These are phyloP conservation scores for Tetrapisispora pingtungensis DNA, from an alignment of 805 yeast species.

Conservation along the genomic window DNA sequence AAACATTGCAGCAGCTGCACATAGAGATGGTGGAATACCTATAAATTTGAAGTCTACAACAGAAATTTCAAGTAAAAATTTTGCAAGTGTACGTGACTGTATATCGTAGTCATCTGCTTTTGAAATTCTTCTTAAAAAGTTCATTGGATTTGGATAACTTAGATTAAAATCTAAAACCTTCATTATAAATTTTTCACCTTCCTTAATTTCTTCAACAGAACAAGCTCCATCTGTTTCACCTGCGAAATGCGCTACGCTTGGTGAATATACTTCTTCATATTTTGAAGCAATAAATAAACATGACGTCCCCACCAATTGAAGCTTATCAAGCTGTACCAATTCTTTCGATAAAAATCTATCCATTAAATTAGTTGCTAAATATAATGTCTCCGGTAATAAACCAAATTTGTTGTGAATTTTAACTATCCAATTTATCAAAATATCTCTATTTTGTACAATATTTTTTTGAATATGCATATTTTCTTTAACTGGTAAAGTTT, in stretches of 20 bases:
- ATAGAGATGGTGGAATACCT: conserved; percentile 67
- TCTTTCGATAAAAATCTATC: conserved; percentile 77
- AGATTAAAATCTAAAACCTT: conserved; percentile 66
- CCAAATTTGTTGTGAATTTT: conserved; percentile 81
- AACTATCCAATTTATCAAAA: conserved; percentile 88
- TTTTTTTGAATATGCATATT: conserved; percentile 34
- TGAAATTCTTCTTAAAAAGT: conserved; percentile 80
- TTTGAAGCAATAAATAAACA: conserved; percentile 86
- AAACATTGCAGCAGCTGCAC: conserved; percentile 87
- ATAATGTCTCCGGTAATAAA: conserved; percentile 77
- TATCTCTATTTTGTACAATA: conserved; percentile 46
- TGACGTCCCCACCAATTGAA: conserved; percentile 81
- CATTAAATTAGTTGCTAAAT: conserved; percentile 74
- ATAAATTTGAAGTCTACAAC: conserved; percentile 74
- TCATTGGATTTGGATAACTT: conserved; percentile 88
- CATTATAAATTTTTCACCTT: conserved; percentile 74
- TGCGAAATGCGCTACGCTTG: conserved; percentile 78
- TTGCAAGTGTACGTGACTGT: conserved; percentile 82
- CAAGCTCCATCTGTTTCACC: conserved; percentile 79
- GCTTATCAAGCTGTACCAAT: conserved; percentile 64
- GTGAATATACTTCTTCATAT: conserved; percentile 87
- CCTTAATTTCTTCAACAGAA: conserved; percentile 71
- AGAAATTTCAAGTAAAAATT: conserved; percentile 73
- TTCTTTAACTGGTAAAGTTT: conserved; percentile 52
- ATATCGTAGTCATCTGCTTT: conserved; percentile 92